Evolutionary conservation across 2,329 filamentous ascomycete genomes (phyloP).

Genomic region (Fusarium sp.): DNA sequence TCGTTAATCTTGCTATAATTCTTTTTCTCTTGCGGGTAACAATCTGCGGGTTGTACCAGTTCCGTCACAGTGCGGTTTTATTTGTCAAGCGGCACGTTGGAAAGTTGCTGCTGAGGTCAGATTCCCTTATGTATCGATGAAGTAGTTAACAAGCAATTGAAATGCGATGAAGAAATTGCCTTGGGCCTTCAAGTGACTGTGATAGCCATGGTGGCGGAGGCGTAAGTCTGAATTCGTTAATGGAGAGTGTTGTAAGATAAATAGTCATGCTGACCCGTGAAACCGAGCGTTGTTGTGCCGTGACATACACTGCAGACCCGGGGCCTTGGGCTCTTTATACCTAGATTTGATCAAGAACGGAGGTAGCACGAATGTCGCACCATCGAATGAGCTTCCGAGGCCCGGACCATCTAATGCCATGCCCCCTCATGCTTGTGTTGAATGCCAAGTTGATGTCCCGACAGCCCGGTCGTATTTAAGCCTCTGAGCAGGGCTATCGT

Average conservation of each 20-base stretch:
- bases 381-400: conserved; percentile 13
- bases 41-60: conserved; percentile 13
- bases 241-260: conserved; percentile 37
- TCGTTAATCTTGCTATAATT: not conserved
- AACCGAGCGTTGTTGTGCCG: not conserved
- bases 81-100: conserved; percentile 35
- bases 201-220: not conserved
- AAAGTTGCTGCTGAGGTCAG: conserved; percentile 29
- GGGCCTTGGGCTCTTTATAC: conserved; percentile 22
- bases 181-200: not conserved
- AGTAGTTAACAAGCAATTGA: conserved; percentile 31
- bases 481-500: conserved; percentile 26
- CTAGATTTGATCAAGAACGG: not conserved
- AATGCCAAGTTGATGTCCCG: conserved; percentile 23
- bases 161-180: conserved; percentile 13
- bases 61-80: conserved; percentile 25
- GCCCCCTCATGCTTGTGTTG: not conserved
- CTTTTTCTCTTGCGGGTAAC: conserved; percentile 10
- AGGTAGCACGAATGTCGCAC: conserved; percentile 28
- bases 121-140: conserved; percentile 43
- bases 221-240: not conserved
- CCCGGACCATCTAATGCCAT: conserved; percentile 20
- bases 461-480: conserved; percentile 8
- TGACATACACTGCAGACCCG: not conserved
- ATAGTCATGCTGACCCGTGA: not conserved